phyloP scores from a whole-genome alignment of 2,329 filamentous ascomycete species.

The Berkeleyomyces rouxiae region DNA sequence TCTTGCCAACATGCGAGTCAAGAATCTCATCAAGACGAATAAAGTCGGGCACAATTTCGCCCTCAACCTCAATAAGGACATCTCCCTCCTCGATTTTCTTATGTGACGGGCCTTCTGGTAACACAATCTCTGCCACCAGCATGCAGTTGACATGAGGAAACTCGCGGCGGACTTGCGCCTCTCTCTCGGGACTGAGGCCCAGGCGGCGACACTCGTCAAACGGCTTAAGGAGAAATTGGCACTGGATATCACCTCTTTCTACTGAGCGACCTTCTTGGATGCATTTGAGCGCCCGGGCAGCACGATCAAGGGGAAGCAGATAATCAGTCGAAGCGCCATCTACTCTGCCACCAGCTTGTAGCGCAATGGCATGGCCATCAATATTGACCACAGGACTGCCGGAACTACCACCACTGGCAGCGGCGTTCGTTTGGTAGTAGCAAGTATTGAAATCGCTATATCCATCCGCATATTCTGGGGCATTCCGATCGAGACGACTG shows the following conservation, averaged over 20 bases:
- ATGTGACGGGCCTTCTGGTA: constrained; percentile 79
- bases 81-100: constrained; percentile 85
- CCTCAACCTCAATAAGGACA: constrained; percentile 83
- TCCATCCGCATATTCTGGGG: constrained; percentile 91
- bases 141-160: constrained; percentile 93
- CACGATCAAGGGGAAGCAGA: constrained; percentile 84
- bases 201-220: constrained; percentile 92
- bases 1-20: constrained; percentile 67
- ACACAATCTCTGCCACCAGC: constrained; percentile 88
- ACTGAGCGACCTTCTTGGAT: constrained; percentile 62
- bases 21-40: constrained; percentile 80
- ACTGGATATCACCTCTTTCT: constrained; percentile 90
- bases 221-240: constrained; percentile 89
- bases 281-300: constrained; percentile 70
- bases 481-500: constrained; percentile 86
- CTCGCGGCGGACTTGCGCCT: constrained; percentile 62
- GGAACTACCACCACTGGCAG: constrained; percentile 93
- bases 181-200: constrained; percentile 70
- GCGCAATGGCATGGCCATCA: constrained; percentile 75
- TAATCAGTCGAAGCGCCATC: constrained; percentile 97
- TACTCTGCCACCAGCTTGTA: constrained; percentile 84
- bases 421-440: constrained; percentile 95
- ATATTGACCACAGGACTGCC: constrained; percentile 95
- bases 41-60: constrained; percentile 82
- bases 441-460: constrained; percentile 95